These are phyloP conservation scores for Phaffia tasmanica DNA, from an alignment of 768 basidiomycete species.

Conservation along the genomic window DNA sequence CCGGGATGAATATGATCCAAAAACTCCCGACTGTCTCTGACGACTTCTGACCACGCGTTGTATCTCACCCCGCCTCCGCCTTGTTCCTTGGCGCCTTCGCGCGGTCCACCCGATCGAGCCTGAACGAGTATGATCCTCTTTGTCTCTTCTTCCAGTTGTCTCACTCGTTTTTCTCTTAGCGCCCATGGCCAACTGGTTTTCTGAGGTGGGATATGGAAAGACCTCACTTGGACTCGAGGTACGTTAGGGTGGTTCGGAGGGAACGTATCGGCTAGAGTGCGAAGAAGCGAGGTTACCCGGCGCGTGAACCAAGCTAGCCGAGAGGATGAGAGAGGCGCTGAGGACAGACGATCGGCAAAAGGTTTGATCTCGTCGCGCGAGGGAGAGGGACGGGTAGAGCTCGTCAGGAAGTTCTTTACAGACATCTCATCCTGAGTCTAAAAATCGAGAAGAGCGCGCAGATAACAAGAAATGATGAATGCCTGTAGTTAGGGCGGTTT, in stretches of 20 bases:
- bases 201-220: conserved; percentile 22
- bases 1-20: conserved; percentile 26
- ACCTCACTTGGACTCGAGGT: conserved; percentile 15
- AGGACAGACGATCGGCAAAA: conserved; percentile 1
- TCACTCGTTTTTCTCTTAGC: conserved; percentile 9
- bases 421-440: conserved; percentile 22
- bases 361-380: neutral
- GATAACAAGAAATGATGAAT: neutral
- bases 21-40: conserved; percentile 9
- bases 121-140: conserved; percentile 4
- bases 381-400: neutral
- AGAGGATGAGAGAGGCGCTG: conserved; percentile 2
- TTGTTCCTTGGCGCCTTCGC: neutral
- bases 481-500: neutral
- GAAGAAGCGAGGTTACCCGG: conserved; percentile 3
- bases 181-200: conserved; percentile 20
- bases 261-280: neutral
- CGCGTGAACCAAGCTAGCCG: conserved; percentile 17
- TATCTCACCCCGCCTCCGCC: conserved; percentile 6
- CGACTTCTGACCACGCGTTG: conserved; percentile 3
- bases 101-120: neutral
- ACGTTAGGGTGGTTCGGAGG: conserved; percentile 2
- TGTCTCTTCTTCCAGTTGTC: conserved; percentile 17
- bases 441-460: too few species aligned
- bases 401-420: conserved; percentile 1